phyloP scores from a whole-genome alignment of 148 eudicot genomes.

The Tetragonia tetragonoides region DNA sequence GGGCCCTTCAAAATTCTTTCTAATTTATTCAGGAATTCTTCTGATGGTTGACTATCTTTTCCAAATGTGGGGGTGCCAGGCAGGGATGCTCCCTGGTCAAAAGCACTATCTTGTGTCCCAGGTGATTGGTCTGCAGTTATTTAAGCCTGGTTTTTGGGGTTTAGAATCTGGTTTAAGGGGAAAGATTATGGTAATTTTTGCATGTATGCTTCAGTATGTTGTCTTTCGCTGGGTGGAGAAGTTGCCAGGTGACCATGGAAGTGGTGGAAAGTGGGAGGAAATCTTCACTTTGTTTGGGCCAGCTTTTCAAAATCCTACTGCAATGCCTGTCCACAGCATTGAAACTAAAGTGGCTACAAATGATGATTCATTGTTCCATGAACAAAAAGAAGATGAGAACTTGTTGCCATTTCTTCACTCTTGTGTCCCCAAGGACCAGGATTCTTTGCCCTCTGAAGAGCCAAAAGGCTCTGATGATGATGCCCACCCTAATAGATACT shows the following conservation, averaged over 20 bases:
- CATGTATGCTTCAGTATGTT: slow-evolving; percentile 82
- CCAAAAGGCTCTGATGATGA: slow-evolving; percentile 5
- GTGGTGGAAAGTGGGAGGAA: slow-evolving; percentile 62
- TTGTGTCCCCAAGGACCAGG: slow-evolving; percentile 24
- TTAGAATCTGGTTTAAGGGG: slow-evolving; percentile 74
- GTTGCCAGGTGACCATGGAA: slow-evolving; percentile 43
- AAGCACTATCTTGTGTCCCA: slow-evolving; percentile 47
- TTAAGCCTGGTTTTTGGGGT: slow-evolving; percentile 63
- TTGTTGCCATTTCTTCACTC: slow-evolving; percentile 29
- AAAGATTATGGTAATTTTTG: slow-evolving; percentile 72
- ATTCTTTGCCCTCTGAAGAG: slow-evolving; percentile 7
- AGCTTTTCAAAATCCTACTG: slow-evolving; percentile 10
- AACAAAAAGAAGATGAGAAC: slow-evolving; percentile 39
- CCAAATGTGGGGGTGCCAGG: slow-evolving; percentile 77
- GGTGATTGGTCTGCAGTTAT: slow-evolving; percentile 61
- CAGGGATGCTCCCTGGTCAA: slow-evolving; percentile 80
- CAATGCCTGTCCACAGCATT: neutral
- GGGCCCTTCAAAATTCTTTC: slow-evolving; percentile 71
- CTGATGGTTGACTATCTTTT: slow-evolving; percentile 69
- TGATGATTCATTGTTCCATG: slow-evolving; percentile 41
- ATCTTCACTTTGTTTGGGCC: slow-evolving; percentile 66
- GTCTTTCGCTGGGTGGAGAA: slow-evolving; percentile 80
- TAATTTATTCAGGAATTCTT: slow-evolving; percentile 67
- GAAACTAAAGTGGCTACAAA: slow-evolving; percentile 22
- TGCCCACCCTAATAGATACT: slow-evolving; percentile 16